A percentile compares a stretch with the other conserved stretches of the same genome.
These are phyloP conservation scores for Plasmodiophora brassicae DNA, from an alignment of 208 protist genomes.

Conservation along the genomic window DNA sequence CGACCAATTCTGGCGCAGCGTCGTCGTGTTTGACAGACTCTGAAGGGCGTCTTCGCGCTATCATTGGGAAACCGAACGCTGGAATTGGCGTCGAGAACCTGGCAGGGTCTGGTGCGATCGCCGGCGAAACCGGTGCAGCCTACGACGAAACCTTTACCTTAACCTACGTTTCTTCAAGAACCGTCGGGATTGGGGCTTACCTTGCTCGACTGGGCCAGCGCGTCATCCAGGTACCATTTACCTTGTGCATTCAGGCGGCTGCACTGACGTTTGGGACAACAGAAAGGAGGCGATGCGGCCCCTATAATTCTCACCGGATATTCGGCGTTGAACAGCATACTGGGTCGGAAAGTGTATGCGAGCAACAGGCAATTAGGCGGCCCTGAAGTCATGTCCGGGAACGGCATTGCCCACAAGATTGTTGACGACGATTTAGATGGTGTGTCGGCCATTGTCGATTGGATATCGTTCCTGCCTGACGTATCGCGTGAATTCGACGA, in stretches of 20 bases:
- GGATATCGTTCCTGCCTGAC: not conserved
- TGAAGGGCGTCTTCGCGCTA: constrained; percentile 84
- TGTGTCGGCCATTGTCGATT: not conserved
- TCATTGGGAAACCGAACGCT: no score
- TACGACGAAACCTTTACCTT: constrained; percentile 94
- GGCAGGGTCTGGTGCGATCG: constrained; percentile 82
- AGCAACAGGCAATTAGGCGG: constrained; percentile 93
- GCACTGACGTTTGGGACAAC: no score
- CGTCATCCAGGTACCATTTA: constrained; percentile 89
- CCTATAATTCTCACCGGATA: not conserved
- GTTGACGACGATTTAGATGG: constrained; percentile 49
- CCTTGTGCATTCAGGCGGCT: no score
- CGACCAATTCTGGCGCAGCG: constrained; percentile 53
- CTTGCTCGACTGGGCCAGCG: constrained; percentile 90
- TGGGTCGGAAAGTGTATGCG: constrained; percentile 91
- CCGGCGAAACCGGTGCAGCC: constrained; percentile 90
- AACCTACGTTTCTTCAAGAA: constrained; percentile 86
- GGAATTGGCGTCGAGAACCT: constrained; percentile 96
- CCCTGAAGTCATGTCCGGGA: constrained; percentile 88
- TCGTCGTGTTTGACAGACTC: no score
- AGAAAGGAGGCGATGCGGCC: not conserved
- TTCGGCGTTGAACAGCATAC: constrained; percentile 71
- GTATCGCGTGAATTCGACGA: not conserved
- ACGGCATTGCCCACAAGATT: constrained; percentile 85
- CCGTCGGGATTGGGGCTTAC: constrained; percentile 96